Percentiles rank a stretch among this genome's conserved stretches.
Conservation (phyloP, 139 green algal species). For the Coccomyxa sp. region DNA sequence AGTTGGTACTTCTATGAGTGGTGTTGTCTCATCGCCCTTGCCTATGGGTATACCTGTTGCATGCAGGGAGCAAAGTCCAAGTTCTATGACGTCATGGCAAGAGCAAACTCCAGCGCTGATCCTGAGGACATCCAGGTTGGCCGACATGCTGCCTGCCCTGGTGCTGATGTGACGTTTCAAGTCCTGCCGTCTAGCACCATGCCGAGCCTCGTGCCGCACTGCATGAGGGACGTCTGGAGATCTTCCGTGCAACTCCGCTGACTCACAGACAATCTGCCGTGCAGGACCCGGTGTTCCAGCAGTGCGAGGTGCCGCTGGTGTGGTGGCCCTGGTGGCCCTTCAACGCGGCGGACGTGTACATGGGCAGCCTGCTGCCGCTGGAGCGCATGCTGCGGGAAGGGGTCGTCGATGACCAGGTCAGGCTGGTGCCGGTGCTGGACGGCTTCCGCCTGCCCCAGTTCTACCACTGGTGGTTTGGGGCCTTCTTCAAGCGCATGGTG, state of each 20-base stretch:
- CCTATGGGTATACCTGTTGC: neutral
- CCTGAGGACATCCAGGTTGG: constrained; percentile 3
- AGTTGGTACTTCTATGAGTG: neutral
- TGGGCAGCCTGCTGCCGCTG: neutral
- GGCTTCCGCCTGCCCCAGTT: neutral
- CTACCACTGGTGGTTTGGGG: constrained; percentile 8
- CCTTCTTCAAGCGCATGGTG: neutral
- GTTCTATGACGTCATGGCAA: neutral
- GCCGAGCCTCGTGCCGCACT: neutral
- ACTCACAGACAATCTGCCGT: neutral
- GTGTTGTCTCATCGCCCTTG: neutral
- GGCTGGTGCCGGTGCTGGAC: constrained; percentile 7
- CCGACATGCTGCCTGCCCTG: neutral
- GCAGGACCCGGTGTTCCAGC: neutral
- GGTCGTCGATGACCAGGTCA: constrained; percentile 7
- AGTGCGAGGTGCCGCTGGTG: constrained; percentile 10
- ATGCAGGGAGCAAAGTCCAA: constrained; percentile 8
- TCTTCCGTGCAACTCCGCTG: neutral
- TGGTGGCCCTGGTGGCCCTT: constrained; percentile 22
- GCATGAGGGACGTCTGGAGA: neutral
- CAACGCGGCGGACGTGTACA: constrained; percentile 16
- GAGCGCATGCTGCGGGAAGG: constrained; percentile 8
- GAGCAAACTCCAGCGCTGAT: constrained; percentile 5
- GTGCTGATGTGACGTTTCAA: neutral
- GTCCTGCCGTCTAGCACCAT: neutral